phyloP scores from a whole-genome alignment of 2,329 filamentous ascomycete species.

The Purpureocillium takamizusanense region DNA sequence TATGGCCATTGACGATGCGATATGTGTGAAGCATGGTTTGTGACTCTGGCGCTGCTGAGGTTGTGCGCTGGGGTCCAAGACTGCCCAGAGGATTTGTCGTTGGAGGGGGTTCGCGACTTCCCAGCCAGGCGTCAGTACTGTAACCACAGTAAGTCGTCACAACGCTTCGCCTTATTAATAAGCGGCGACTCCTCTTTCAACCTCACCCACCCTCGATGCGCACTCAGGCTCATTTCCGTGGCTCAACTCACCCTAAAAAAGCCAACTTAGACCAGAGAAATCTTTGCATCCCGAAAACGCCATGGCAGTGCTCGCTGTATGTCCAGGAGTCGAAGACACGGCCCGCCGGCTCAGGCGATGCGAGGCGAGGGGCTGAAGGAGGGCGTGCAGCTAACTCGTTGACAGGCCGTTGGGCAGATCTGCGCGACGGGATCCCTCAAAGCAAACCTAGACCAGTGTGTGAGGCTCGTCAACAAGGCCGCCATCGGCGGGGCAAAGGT shows the following conservation, averaged over 20 bases:
- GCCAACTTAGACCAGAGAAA: no score
- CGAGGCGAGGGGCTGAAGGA: not conserved
- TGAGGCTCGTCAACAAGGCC: conserved; percentile 62
- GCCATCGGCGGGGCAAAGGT: conserved; percentile 71
- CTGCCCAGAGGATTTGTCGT: no score
- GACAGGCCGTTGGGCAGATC: conserved; percentile 73
- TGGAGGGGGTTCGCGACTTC: no score
- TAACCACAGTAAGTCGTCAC: no score
- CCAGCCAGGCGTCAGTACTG: no score
- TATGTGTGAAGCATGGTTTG: no score
- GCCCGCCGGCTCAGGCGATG: no score
- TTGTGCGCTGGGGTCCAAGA: no score
- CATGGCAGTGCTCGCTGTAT: conserved; percentile 5
- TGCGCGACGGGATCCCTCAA: conserved; percentile 73
- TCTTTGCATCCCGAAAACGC: not conserved
- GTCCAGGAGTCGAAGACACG: not conserved
- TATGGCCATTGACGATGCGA: no score
- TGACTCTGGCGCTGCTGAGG: no score
- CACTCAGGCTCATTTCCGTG: no score
- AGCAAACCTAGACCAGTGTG: conserved; percentile 74
- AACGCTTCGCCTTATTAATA: conserved; percentile 1
- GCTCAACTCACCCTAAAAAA: no score
- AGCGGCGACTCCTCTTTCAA: conserved; percentile 1
- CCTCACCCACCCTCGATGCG: not conserved
- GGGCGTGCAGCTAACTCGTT: not conserved